These are phyloP conservation scores for Dendrobium chrysotoxum DNA, from an alignment of 106 monocot genomes.

Conservation along the genomic window DNA sequence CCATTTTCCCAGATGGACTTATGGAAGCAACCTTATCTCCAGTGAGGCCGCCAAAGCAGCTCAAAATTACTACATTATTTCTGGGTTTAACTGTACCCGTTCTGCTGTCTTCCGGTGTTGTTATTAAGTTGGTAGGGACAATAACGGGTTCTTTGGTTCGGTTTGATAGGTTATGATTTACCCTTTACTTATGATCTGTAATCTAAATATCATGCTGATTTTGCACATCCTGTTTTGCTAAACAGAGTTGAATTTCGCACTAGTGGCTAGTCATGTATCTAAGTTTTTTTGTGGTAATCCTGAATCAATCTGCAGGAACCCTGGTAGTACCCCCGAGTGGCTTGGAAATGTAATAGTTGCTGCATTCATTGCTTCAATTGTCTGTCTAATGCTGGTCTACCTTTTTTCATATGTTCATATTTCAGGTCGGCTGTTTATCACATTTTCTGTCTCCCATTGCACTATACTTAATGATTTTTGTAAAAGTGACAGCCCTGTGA, in stretches of 20 bases:
- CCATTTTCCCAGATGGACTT: slow-evolving; percentile 57
- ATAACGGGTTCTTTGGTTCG: slow-evolving; percentile 58
- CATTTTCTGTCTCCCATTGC: neutral
- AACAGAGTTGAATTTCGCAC: neutral
- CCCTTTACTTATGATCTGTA: neutral
- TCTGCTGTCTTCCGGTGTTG: slow-evolving; percentile 47
- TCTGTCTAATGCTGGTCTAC: slow-evolving; percentile 76
- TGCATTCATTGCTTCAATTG: slow-evolving; percentile 38
- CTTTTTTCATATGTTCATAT: slow-evolving; percentile 87
- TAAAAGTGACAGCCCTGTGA: neutral
- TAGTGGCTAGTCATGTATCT: neutral
- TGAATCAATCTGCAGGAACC: slow-evolving; percentile 49
- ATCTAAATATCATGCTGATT: neutral
- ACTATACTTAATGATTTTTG: neutral
- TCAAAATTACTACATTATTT: slow-evolving; percentile 64
- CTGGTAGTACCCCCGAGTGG: slow-evolving; percentile 74
- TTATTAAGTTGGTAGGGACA: slow-evolving; percentile 45
- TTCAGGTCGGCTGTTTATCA: slow-evolving; percentile 47
- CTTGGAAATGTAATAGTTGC: slow-evolving; percentile 66
- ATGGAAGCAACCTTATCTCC: slow-evolving; percentile 96
- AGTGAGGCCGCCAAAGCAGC: slow-evolving; percentile 53
- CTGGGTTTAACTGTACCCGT: slow-evolving; percentile 57
- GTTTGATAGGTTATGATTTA: slow-evolving; percentile 59
- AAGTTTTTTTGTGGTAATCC: slow-evolving; percentile 1
- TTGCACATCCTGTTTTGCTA: neutral